Percentiles rank a stretch among this genome's conserved stretches.
Conservation (phyloP, 2,329 filamentous ascomycete species). For the Aspergillus piperis region DNA sequence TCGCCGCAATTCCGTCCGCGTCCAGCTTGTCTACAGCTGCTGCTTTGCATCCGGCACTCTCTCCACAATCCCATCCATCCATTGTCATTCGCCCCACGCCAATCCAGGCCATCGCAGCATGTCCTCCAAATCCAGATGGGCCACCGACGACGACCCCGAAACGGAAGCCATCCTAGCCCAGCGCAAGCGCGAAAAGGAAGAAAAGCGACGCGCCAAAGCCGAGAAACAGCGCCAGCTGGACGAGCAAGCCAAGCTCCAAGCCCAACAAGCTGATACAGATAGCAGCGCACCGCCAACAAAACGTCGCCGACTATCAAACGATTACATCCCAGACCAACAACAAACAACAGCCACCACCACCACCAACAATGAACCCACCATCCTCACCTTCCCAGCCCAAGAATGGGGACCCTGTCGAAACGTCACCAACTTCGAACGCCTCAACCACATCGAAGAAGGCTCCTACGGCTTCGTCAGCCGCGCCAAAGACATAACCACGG, state of each 20-base stretch:
- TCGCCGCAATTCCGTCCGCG: not conserved
- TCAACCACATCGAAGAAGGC: slow-evolving; percentile 97
- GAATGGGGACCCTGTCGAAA: slow-evolving; percentile 72
- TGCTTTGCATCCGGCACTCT: not conserved
- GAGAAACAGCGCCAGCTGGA: slow-evolving; percentile 74
- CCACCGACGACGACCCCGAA: slow-evolving; percentile 74
- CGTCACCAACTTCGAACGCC: slow-evolving; percentile 83
- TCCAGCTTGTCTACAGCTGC: not conserved
- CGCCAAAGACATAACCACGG: slow-evolving; percentile 71
- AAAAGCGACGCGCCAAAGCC: slow-evolving; percentile 80
- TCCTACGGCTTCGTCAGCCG: slow-evolving; percentile 94
- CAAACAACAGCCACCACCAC: slow-evolving; percentile 27
- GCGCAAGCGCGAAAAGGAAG: slow-evolving; percentile 79
- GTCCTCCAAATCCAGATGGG: slow-evolving; percentile 80
- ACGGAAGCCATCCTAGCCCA: slow-evolving; percentile 67
- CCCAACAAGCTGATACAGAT: slow-evolving; percentile 29
- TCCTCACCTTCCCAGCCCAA: slow-evolving; percentile 71
- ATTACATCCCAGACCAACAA: slow-evolving; percentile 26
- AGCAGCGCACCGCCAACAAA: slow-evolving; percentile 55
- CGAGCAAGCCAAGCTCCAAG: slow-evolving; percentile 41
- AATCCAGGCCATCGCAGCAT: slow-evolving; percentile 43
- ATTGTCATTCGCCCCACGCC: slow-evolving; percentile 1
- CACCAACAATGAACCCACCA: slow-evolving; percentile 49
- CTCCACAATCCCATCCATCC: slow-evolving; percentile 23
- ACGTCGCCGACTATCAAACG: slow-evolving; percentile 62